A percentile compares a stretch with the other conserved stretches of the same genome.
These are phyloP conservation scores for Uromyces viciae-fabae DNA, from an alignment of 1,284 basidiomycete genomes.

Conservation along the genomic window DNA sequence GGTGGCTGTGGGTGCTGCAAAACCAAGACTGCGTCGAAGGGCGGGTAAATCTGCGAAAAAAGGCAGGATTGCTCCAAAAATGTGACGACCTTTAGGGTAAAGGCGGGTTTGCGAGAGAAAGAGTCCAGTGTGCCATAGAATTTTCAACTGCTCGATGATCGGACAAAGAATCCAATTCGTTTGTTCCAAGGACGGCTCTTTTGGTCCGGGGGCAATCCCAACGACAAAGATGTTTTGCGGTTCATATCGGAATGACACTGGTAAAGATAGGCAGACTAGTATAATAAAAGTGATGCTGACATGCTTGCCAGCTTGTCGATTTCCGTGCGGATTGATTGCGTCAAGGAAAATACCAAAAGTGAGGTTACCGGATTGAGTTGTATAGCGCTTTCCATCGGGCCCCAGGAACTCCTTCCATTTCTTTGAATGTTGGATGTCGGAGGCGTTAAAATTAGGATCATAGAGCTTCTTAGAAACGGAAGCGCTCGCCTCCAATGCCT, in stretches of 20 bases:
- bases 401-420: conserved; percentile 8
- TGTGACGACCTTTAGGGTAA: background rate
- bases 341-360: conserved; percentile 31
- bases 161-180: conserved; percentile 54
- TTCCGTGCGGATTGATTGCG: conserved; percentile 25
- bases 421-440: conserved; percentile 21
- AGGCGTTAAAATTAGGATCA: too few relatives aligned
- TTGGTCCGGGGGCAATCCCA: conserved; percentile 54
- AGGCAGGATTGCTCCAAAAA: conserved; percentile 9
- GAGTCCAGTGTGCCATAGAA: conserved; percentile 53
- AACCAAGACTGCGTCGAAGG: conserved; percentile 37
- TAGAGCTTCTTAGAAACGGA: background rate
- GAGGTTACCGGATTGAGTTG: background rate
- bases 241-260: conserved; percentile 52
- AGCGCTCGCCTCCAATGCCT: background rate
- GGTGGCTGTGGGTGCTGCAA: conserved; percentile 25
- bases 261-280: conserved; percentile 44
- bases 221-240: conserved; percentile 56
- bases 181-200: conserved; percentile 46
- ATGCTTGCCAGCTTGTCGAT: conserved; percentile 10
- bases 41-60: conserved; percentile 44
- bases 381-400: conserved; percentile 7
- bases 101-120: background rate
- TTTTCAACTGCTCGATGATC: conserved; percentile 52
- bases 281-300: conserved; percentile 20